phyloP scores from a whole-genome alignment of 2,329 filamentous ascomycete genomes.

The Verticillium tricorpus region DNA sequence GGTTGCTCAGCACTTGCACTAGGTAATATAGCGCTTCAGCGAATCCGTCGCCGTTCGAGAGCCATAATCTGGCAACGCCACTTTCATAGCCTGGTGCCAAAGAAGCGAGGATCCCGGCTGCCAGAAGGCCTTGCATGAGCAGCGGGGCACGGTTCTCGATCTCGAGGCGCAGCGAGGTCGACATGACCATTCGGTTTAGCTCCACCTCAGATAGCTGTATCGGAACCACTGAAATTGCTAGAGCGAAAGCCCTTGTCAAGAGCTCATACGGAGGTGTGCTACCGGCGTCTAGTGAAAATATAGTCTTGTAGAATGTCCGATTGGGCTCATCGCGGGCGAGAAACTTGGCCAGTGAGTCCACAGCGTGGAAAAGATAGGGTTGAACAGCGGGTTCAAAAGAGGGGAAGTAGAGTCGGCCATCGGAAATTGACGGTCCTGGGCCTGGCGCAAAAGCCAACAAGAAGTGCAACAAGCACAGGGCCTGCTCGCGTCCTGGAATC shows the following conservation, averaged over 20 bases:
- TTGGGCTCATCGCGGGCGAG: slow-evolving; percentile 93
- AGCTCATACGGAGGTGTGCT: slow-evolving; percentile 68
- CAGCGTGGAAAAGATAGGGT: slow-evolving; percentile 81
- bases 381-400: slow-evolving; percentile 77
- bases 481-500: slow-evolving; percentile 81
- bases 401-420: slow-evolving; percentile 65
- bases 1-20: slow-evolving; percentile 65
- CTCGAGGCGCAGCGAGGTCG: slow-evolving; percentile 2
- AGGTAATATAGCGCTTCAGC: slow-evolving; percentile 74
- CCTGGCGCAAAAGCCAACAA: slow-evolving; percentile 84
- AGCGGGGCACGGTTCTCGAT: slow-evolving; percentile 83
- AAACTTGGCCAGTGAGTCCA: slow-evolving; percentile 87
- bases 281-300: slow-evolving; percentile 70
- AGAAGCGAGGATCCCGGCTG: slow-evolving; percentile 80
- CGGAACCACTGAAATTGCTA: slow-evolving; percentile 81
- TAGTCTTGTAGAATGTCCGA: slow-evolving; percentile 72
- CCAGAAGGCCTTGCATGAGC: slow-evolving; percentile 86
- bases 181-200: slow-evolving; percentile 9
- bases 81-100: slow-evolving; percentile 69
- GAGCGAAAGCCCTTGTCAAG: slow-evolving; percentile 78
- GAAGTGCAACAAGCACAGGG: slow-evolving; percentile 80
- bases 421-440: slow-evolving; percentile 57
- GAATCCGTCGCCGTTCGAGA: slow-evolving; percentile 79
- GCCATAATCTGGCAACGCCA: slow-evolving; percentile 71
- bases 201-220: slow-evolving; percentile 40